Base-by-base conservation (phyloP, 1,139 yeast genomes). In the Geotrichum citri-aurantii region DNA sequence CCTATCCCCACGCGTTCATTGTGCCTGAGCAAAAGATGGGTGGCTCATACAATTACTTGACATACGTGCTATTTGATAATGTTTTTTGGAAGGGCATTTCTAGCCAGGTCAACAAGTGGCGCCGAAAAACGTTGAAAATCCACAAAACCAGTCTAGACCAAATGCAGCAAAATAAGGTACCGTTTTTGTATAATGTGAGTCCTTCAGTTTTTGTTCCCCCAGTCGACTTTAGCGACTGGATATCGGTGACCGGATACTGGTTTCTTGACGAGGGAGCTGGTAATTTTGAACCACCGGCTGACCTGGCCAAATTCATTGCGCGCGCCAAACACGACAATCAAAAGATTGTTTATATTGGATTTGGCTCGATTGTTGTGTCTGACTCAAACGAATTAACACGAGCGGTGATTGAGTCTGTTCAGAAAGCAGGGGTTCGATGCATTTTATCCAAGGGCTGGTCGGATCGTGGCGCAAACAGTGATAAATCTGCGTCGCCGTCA, bases 381-480 rank as follows among this genome's bases (percentile, higher is more conserved):
- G 84, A 92, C 69, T 92, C 98, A 1, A 80, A 77, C 57, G 88
- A 83, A 58, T 78, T 93, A 71, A 90, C 97, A 0, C 73, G 79
- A 64, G 89, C 96, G 0, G 83, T 93, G 17, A 81, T 86, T 21
- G 86, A 86, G 33, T 93, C 96, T 0, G 96, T 92, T 1, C 65
- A 78, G 14, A 82, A 82, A 55, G 85, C 96, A 4, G 96, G 82
- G 65, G 96, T 92, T 0, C 76, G 91, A 61, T 92, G 97, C 73
- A 83, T 92, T 53, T 75, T 93, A 65, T 90, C 91, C 65, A 91
- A 92, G 70, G 99, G 99, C 0, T 92, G 99, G 99, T 88, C 96
- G 0, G 95, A 88, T 65, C 76, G 97, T 55, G 50, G 48, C 14
- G 23, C 48, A 1, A 71, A 84, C 48, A 68, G 65, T 40, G 71